Evolutionary conservation across 768 basidiomycete genomes (phyloP), one percentile per base, ranked within the genome.

Genomic region (Inosperma sp.): DNA sequence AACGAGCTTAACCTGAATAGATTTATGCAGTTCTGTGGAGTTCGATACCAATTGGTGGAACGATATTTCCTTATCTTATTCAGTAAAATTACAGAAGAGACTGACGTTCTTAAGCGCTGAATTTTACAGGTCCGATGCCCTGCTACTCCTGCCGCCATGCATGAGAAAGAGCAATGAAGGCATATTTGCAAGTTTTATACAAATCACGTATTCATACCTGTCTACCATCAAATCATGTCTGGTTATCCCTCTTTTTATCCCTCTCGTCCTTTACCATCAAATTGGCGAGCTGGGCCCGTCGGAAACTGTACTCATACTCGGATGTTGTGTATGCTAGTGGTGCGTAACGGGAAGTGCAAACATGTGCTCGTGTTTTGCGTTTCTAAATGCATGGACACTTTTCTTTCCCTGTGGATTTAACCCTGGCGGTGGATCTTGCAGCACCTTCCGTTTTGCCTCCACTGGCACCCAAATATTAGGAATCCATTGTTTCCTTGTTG

Each of bases 11-110:
- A 82, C 54, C 60, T 81, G 51, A 83, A 82, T 55, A 60, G 64
- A 25, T 72, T 83, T 61, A 77, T 82, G 71, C 76, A 74, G 47
- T 78, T 79, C 60, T 76, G 73, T 51, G 80, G 80, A 5, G 72
- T 81, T n/a, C 65, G 68, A 54, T 82, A 80, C 58, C 78, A 78
- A 65, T 70, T 79, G 76, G 81, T 81, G 62, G 65, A 69, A 50
- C 49, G 23, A 36, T 12, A 51, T 53, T 41, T 31, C 22, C 47
- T 30, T 42, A 25, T 23, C 41, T 16, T 43, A 30, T 37, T 46
- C 13, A 36, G 14, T 46, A 31, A 25, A n/a, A 13, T 35, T n/a
- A 34, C 49, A 31, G 31, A 25, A 21, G 29, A 25, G n/a, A 21
- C 43, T 51, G 43, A 50, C 22, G 14, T 22, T 16, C 13, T 3